phyloP scores from a whole-genome alignment of 139 green algal species.

The Coelastrella sp. region DNA sequence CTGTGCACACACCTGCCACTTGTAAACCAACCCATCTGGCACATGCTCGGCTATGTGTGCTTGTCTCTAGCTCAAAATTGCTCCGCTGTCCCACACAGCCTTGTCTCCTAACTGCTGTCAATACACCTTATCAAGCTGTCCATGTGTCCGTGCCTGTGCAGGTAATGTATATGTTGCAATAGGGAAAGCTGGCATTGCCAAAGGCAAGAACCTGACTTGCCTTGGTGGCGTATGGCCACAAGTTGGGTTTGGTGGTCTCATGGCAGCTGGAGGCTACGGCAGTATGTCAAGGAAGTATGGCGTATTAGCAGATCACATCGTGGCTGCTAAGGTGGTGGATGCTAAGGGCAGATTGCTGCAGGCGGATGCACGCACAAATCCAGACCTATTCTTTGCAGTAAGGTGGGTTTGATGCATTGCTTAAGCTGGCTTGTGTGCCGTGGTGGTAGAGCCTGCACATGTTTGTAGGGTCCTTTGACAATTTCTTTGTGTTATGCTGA shows the following conservation, averaged over 20 bases:
- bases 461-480: too few species aligned
- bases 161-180: constrained; percentile 36
- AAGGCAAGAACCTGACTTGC: constrained; percentile 36
- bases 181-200: too few species aligned
- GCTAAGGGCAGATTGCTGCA: constrained; percentile 20
- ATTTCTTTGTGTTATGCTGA: too few species aligned
- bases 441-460: too few species aligned
- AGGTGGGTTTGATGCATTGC: not conserved
- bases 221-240: constrained; percentile 35
- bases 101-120: too few species aligned
- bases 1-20: too few species aligned
- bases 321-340: constrained; percentile 41
- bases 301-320: constrained; percentile 21
- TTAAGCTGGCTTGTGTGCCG: too few species aligned
- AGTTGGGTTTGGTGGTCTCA: constrained; percentile 35
- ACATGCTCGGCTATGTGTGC: too few species aligned
- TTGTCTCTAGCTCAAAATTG: too few species aligned
- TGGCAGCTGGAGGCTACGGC: constrained; percentile 41
- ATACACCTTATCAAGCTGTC: not conserved
- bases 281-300: constrained; percentile 31
- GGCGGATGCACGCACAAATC: not conserved
- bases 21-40: too few species aligned
- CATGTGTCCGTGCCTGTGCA: not conserved
- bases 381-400: constrained; percentile 43
- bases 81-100: too few species aligned